Base-by-base conservation (phyloP, 176 grass and related monocot genomes). In the Musa beccarii region DNA sequence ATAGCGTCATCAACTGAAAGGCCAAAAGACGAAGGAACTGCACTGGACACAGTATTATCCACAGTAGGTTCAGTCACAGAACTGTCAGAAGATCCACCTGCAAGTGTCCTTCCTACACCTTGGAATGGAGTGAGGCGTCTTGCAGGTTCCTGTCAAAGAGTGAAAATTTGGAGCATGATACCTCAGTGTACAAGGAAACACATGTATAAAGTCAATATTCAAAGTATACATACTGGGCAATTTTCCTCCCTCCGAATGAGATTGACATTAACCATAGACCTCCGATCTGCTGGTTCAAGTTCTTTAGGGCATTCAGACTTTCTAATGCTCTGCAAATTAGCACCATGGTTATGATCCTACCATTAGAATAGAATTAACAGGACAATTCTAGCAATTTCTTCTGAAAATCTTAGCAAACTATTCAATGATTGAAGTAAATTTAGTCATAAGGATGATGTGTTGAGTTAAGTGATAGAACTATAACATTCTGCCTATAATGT, bases 231-330 rank as follows among this genome's bases (percentile, higher is more conserved):
- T 73, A 89, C 84, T 13, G 76, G 76, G 70, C 59, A 92, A 19
- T 87, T 80, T 65, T 77, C 89, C 66, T 87, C 72, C 67, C 57
- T 91, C 71, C 76, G 75, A 63, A 94, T 52, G 76, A 93, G 81
- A 81, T 87, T 90, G 29, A 94, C 83, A 34, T 82, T 77, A 54
- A 89, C 84, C 68, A 77, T 78, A 22, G 88, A 80, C 23, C 72
- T 86, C 54, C 54, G 61, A 73, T 89, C 84, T 83, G 90, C 76
- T 13, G 81, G 84, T 68, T 80, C 75, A 89, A 99, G 88, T 76
- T 99, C 95, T 49, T 83, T 54, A 63, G 90, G 90, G 74, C 95
- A 99, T 76, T 89, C 90, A 82, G 86, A 89, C 80, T 87, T 89
- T 81, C 76, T 87, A 68, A 99, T 89, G 85, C 95, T 99, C 95